Conservation (phyloP, 371 early-diverging fungal species). For the Nematocida sp. region DNA sequence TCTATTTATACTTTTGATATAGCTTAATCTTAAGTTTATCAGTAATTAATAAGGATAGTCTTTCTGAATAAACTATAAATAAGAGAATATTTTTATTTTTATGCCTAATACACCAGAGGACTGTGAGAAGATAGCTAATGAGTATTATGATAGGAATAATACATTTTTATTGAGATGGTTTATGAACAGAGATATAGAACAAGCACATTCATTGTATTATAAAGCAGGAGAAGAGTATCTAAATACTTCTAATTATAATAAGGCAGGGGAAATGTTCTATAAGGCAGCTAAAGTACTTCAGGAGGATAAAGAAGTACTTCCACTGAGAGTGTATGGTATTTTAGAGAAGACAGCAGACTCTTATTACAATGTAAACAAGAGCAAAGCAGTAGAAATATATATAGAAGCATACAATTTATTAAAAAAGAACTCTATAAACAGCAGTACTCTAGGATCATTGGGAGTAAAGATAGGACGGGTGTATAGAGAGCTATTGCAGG, state of each 20-base stretch:
- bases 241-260: background rate
- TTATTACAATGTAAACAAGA: conserved; percentile 35
- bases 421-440: conserved; percentile 1
- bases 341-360: conserved; percentile 44
- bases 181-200: background rate
- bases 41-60: no score
- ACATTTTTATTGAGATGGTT: conserved; percentile 10
- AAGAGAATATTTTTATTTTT: conserved; percentile 30
- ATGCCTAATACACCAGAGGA: conserved; percentile 50
- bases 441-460: conserved; percentile 20
- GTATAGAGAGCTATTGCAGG: conserved; percentile 12
- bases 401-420: background rate
- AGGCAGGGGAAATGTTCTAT: conserved; percentile 38
- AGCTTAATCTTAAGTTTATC: no score
- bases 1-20: no score
- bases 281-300: conserved; percentile 30
- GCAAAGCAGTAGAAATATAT: conserved; percentile 17
- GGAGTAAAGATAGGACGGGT: conserved; percentile 20
- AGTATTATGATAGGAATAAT: conserved; percentile 14
- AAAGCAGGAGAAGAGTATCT: conserved; percentile 34
- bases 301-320: conserved; percentile 23
- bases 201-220: conserved; percentile 25
- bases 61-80: no score
- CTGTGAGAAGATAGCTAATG: conserved; percentile 40
- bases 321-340: conserved; percentile 11